Base-by-base conservation (phyloP, 169 alveolate species). In the Cyclospora cayetanensis region DNA sequence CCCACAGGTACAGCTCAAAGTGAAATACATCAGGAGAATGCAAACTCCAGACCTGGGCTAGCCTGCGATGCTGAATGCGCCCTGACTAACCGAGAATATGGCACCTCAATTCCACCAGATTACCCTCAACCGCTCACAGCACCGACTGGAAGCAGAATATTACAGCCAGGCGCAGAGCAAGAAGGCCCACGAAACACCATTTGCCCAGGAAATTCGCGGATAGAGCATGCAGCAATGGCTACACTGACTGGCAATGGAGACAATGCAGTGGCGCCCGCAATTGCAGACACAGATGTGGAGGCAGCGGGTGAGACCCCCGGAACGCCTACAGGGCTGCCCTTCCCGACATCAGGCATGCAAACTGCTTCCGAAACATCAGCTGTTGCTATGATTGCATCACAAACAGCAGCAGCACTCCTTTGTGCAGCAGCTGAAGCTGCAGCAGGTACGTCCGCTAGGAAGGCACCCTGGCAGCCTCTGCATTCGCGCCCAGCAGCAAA, bases 371-470 rank as follows among this genome's bases (percentile, higher is more conserved):
- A 60, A 20, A 18, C 2, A 0, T 31, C 89, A n/a, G 2, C 89
- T 29, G 35, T 74, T 80, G 74, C 25, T 22, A 74, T 74, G 4
- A 20, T 80, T 27, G 76, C 89, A 22, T 80, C 89, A 18, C 66
- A 53, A 80, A 52, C 76, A 4, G 89, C 89, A 20, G 89, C 74
- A 25, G 76, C 89, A 50, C 72, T 80, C 18, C 89, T 80, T 37
- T 29, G 53, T 20, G 55, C 74, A 11, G 89, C 89, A 52, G 35
- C 53, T 4, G 89, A 52, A 80, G 52, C 70, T 12, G 60, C 60
- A 15, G 89, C 72, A 29, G 88, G 31, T 12, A 53, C 89, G 29
- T n/a, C n/a, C n/a, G 74, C 89, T 12, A 52, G 22, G 42, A 74
- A 35, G 20, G 31, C 74, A 52, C 55, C 39, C 1, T 27, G 52